Evolutionary conservation across 1,139 yeast genomes (phyloP).

Genomic region (Hyphopichia pseudoburtonii): DNA sequence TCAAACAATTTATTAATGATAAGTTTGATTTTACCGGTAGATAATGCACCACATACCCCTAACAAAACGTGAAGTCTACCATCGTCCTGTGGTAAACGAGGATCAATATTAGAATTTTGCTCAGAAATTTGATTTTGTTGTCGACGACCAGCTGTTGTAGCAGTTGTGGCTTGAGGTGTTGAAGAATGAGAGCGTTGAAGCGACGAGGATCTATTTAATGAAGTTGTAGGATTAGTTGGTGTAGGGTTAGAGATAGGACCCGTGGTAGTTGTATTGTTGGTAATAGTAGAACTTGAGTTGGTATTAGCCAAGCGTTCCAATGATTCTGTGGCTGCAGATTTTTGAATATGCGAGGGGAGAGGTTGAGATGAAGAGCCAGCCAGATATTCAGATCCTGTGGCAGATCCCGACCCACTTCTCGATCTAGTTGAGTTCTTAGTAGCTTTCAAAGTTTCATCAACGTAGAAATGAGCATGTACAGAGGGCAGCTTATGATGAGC

Average conservation of each 20-base stretch:
- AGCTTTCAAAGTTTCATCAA: constrained; percentile 68
- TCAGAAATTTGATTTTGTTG: constrained; percentile 24
- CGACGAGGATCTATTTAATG: not conserved
- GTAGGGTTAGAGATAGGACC: too few relatives aligned
- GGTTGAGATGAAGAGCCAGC: constrained; percentile 6
- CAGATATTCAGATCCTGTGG: constrained; percentile 17
- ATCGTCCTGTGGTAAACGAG: constrained; percentile 85
- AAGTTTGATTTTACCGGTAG: constrained; percentile 71
- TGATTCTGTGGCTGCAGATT: constrained; percentile 21
- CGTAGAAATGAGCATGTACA: constrained; percentile 80
- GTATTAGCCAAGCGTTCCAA: constrained; percentile 4
- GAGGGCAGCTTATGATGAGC: constrained; percentile 56
- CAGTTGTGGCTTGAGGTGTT: constrained; percentile 8
- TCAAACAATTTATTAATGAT: constrained; percentile 78
- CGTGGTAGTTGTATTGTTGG: constrained; percentile 4
- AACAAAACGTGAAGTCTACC: constrained; percentile 83
- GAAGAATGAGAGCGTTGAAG: not conserved
- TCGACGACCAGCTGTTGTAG: constrained; percentile 5
- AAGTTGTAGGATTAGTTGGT: not conserved
- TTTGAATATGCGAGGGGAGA: constrained; percentile 5
- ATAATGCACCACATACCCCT: constrained; percentile 89
- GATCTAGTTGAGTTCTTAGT: constrained; percentile 33
- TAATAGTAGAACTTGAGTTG: constrained; percentile 10
- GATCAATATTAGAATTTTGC: constrained; percentile 61
- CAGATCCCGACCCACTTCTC: constrained; percentile 40